Conservation (phyloP, 2,329 filamentous ascomycete genomes). For the Lachnellula suecica region DNA sequence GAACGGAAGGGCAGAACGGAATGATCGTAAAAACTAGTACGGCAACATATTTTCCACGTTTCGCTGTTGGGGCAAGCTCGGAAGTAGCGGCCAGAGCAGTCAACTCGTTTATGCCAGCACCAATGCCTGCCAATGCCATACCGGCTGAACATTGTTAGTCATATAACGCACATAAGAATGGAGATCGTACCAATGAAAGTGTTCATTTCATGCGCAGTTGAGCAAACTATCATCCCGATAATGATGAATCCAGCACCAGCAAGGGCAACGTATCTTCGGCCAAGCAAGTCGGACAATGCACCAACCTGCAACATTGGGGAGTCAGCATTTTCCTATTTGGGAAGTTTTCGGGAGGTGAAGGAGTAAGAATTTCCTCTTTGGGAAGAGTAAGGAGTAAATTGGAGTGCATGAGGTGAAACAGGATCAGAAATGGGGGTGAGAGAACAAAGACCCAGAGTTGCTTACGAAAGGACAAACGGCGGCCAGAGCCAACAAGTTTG, state of each 20-base stretch:
- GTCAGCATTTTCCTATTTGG: too few relatives aligned
- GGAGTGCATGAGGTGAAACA: too few relatives aligned
- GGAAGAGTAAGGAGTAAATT: too few relatives aligned
- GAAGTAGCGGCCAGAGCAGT: constrained; percentile 67
- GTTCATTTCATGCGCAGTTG: constrained; percentile 58
- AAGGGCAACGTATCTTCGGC: constrained; percentile 56
- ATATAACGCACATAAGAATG: background rate
- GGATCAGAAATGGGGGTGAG: too few relatives aligned
- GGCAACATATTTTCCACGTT: constrained; percentile 62
- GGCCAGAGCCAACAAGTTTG: constrained; percentile 54
- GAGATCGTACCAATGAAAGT: constrained; percentile 53
- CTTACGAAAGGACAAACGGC: constrained; percentile 60
- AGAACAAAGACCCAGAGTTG: constrained; percentile 50
- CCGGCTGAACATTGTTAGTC: constrained; percentile 35
- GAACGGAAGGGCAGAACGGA: constrained; percentile 59
- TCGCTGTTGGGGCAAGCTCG: constrained; percentile 64
- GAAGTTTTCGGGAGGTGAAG: too few relatives aligned
- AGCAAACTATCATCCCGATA: constrained; percentile 58
- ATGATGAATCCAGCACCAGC: constrained; percentile 53
- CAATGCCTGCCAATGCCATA: constrained; percentile 57
- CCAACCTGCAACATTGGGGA: too few relatives aligned
- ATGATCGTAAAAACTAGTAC: constrained; percentile 58
- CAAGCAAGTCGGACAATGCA: constrained; percentile 46
- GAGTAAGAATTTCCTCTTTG: too few relatives aligned
- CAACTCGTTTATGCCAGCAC: constrained; percentile 67